These are phyloP conservation scores for Botrytis elliptica DNA, from an alignment of 2,329 filamentous ascomycete genomes.

Conservation along the genomic window DNA sequence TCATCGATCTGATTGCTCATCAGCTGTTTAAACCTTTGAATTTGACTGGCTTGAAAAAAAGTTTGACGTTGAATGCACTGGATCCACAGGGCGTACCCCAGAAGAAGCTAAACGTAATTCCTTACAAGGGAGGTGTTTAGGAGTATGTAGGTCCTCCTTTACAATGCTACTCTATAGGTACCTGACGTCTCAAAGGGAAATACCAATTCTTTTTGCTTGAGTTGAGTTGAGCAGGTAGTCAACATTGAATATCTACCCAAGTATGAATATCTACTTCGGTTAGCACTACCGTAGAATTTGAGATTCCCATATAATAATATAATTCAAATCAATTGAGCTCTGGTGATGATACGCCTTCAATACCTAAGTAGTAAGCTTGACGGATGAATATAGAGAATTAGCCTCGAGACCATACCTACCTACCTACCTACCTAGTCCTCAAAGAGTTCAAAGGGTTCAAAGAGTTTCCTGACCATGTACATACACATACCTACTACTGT, in stretches of 20 bases:
- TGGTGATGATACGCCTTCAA: too few species aligned
- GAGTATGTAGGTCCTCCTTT: not conserved
- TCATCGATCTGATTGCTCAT: not conserved
- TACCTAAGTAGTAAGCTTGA: not conserved
- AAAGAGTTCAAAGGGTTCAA: not conserved
- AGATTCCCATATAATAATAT: not conserved
- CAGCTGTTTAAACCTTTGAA: not conserved
- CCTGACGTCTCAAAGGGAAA: not conserved
- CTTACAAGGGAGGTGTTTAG: not conserved
- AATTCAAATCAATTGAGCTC: not conserved
- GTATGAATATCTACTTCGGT: not conserved
- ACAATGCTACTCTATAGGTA: not conserved
- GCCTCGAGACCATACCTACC: not conserved
- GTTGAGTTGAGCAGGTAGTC: not conserved
- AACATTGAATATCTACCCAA: not conserved
- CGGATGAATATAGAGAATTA: not conserved
- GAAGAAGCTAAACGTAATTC: conserved; percentile 22
- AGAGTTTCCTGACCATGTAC: not conserved
- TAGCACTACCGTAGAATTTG: too few species aligned
- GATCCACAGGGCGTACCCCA: conserved; percentile 17
- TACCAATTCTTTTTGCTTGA: not conserved
- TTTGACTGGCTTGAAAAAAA: not conserved
- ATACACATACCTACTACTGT: not conserved
- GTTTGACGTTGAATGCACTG: not conserved
- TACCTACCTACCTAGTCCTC: too few species aligned